Evolutionary conservation across 23 red algal genomes (phyloP).

Genomic region (Gracilariopsis chorda): DNA sequence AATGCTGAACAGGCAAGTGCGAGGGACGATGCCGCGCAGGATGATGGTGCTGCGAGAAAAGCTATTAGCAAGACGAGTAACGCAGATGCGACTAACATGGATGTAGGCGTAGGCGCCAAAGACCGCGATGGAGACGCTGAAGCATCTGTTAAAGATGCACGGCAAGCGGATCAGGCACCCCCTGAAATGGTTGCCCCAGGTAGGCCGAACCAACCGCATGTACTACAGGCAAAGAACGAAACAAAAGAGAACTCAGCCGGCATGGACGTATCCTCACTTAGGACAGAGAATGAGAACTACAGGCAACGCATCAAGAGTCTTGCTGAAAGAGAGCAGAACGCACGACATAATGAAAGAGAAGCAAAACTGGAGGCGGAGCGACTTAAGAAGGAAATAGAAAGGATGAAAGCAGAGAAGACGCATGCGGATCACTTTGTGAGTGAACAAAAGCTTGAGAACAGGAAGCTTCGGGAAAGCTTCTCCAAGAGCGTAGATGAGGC

Average conservation of each 20-base stretch:
- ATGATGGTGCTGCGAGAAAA: no score
- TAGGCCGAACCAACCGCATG: background rate
- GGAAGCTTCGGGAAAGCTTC: background rate
- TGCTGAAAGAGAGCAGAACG: background rate
- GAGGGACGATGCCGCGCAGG: no score
- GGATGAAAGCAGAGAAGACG: background rate
- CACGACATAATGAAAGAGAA: background rate
- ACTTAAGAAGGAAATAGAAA: background rate
- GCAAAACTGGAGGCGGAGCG: background rate
- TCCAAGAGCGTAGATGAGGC: conserved; percentile 4
- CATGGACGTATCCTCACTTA: background rate
- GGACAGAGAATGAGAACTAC: background rate
- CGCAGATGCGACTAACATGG: no score
- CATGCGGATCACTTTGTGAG: background rate
- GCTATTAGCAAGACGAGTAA: no score
- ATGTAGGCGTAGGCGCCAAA: no score
- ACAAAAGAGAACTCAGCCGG: background rate
- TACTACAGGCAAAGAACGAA: background rate
- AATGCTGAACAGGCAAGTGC: no score
- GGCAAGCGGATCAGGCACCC: background rate
- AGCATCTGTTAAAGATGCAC: no score
- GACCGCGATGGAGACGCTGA: no score
- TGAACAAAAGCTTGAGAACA: background rate
- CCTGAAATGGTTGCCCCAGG: conserved; percentile 24
- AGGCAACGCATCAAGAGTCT: background rate